These are phyloP conservation scores for Populus alba DNA, from an alignment of 345 rosid genomes.

Conservation along the genomic window DNA sequence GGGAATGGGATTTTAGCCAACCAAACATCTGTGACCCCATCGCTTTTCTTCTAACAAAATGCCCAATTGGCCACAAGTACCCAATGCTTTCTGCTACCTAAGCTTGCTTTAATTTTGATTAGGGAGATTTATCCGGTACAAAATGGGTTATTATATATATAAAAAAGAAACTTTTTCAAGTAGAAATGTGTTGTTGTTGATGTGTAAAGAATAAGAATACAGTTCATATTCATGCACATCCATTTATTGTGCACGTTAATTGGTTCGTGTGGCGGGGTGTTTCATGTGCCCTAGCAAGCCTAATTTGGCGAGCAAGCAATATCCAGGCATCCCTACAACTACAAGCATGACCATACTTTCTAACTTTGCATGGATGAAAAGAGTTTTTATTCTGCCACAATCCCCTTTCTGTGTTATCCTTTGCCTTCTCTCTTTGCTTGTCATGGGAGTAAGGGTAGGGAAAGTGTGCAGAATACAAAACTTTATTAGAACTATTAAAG, in stretches of 20 bases:
- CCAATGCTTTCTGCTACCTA: background rate
- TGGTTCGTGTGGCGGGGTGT: background rate
- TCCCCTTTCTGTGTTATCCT: too few species aligned
- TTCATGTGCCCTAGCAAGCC: background rate
- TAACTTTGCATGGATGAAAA: background rate
- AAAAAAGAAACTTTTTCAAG: background rate
- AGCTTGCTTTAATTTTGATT: background rate
- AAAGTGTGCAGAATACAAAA: background rate
- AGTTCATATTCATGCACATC: background rate
- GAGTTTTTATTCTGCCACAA: slow-evolving; percentile 1
- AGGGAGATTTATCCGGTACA: too few species aligned
- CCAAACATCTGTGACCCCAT: slow-evolving; percentile 2
- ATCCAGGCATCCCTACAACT: background rate
- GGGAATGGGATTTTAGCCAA: slow-evolving; percentile 24
- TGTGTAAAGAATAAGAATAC: slow-evolving; percentile 9
- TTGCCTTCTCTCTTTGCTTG: background rate
- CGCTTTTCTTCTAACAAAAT: background rate
- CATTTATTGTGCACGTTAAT: background rate
- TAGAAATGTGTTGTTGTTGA: background rate
- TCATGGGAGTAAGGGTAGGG: background rate
- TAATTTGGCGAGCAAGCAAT: slow-evolving; percentile 1
- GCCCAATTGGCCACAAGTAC: background rate
- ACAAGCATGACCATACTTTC: background rate
- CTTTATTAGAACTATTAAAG: background rate
- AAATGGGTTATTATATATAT: too few species aligned